Conservation (phyloP, 768 basidiomycete species). For the Strobilomyces confusus region DNA sequence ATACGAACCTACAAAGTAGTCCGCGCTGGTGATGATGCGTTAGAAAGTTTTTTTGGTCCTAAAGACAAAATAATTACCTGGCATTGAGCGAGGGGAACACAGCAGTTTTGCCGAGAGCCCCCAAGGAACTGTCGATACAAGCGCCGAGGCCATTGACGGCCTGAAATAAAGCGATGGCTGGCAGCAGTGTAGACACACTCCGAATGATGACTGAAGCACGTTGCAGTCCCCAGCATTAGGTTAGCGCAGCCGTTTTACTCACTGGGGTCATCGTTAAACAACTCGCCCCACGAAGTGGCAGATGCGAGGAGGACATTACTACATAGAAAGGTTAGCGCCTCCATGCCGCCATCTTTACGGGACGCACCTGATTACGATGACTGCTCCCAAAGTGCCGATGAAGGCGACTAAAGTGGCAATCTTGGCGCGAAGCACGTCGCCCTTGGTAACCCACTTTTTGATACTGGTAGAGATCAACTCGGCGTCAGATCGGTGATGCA, state of each 20-base stretch:
- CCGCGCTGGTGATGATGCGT: slow-evolving; percentile 10
- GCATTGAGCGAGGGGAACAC: slow-evolving; percentile 23
- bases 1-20: slow-evolving; percentile 31
- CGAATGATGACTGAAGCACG: slow-evolving; percentile 31
- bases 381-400: slow-evolving; percentile 12
- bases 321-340: background rate
- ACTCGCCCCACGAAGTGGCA: slow-evolving; percentile 46
- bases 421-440: slow-evolving; percentile 17
- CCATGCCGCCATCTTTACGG: background rate
- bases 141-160: slow-evolving; percentile 19
- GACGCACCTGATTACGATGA: slow-evolving; percentile 10
- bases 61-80: slow-evolving; percentile 10
- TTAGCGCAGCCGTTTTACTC: slow-evolving; percentile 6
- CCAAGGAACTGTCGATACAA: slow-evolving; percentile 18
- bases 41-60: background rate
- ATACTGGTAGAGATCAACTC: slow-evolving; percentile 7
- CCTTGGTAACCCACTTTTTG: slow-evolving; percentile 21
- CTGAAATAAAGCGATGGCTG: slow-evolving; percentile 32
- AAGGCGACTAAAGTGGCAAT: slow-evolving; percentile 18
- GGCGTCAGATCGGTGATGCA: background rate
- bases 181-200: slow-evolving; percentile 48
- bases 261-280: slow-evolving; percentile 58
- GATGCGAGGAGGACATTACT: slow-evolving; percentile 43
- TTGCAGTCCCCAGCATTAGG: background rate
- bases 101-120: slow-evolving; percentile 17